Conservation (phyloP, 2,329 filamentous ascomycete species). For the Colletotrichum tanaceti region DNA sequence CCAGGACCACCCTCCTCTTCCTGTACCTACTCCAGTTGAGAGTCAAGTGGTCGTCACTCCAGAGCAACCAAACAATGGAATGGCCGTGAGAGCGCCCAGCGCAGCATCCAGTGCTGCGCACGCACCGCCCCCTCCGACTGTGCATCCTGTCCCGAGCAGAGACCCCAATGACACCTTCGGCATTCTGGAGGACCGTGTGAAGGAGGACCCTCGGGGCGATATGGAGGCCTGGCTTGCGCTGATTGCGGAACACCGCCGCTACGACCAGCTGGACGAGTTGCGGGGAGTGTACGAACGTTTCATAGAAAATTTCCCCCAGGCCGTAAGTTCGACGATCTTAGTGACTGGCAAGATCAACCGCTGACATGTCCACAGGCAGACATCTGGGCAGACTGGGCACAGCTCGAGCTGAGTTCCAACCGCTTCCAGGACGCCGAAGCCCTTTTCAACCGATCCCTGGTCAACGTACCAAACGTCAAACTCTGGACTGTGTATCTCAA, state of each 20-base stretch:
- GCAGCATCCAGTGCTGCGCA: slow-evolving; percentile 59
- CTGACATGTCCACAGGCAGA: slow-evolving; percentile 76
- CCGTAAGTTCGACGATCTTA: slow-evolving; percentile 71
- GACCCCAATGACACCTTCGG: slow-evolving; percentile 77
- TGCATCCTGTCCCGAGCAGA: slow-evolving; percentile 42
- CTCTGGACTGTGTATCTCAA: slow-evolving; percentile 95
- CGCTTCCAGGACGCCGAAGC: slow-evolving; percentile 83
- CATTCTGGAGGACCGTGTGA: slow-evolving; percentile 88
- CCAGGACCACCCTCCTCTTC: slow-evolving; percentile 19
- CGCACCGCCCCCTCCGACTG: slow-evolving; percentile 43
- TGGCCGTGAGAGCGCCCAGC: slow-evolving; percentile 33
- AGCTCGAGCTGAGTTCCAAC: slow-evolving; percentile 89
- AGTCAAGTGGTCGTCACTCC: slow-evolving; percentile 35
- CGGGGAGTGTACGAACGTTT: slow-evolving; percentile 87
- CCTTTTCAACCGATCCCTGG: slow-evolving; percentile 84
- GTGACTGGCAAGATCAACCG: slow-evolving; percentile 6
- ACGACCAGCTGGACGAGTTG: slow-evolving; percentile 84
- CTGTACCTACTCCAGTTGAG: slow-evolving; percentile 36
- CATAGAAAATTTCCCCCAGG: slow-evolving; percentile 86
- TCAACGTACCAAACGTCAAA: slow-evolving; percentile 82
- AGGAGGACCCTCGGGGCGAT: slow-evolving; percentile 92
- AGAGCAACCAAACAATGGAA: slow-evolving; percentile 43
- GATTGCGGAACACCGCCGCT: slow-evolving; percentile 85
- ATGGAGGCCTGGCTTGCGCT: slow-evolving; percentile 91
- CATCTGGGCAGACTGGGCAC: slow-evolving; percentile 88